These are phyloP conservation scores for Umbilicus rupestris DNA, from an alignment of 164 flowering plant species.

Conservation along the genomic window DNA sequence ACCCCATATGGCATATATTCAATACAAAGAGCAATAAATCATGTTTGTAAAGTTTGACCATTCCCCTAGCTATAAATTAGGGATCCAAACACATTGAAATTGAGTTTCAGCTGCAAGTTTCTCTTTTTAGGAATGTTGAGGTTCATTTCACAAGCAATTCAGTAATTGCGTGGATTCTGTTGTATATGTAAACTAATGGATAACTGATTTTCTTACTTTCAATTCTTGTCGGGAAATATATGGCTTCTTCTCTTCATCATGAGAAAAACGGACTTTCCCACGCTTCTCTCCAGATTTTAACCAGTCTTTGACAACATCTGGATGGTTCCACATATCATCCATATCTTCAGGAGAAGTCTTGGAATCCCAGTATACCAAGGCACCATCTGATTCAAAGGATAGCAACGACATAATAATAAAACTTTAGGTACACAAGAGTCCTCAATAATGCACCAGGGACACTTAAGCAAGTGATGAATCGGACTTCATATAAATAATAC, in stretches of 20 bases:
- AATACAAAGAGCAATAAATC: too few relatives aligned
- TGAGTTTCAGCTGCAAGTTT: too few relatives aligned
- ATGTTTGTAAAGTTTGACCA: too few relatives aligned
- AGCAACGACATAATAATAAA: background rate
- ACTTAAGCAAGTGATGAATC: background rate
- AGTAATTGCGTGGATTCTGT: too few relatives aligned
- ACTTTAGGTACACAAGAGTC: background rate
- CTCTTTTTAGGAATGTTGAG: too few relatives aligned
- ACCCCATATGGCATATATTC: too few relatives aligned
- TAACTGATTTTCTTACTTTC: slow-evolving; percentile 31
- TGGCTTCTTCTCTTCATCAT: slow-evolving; percentile 51
- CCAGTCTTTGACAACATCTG: slow-evolving; percentile 66
- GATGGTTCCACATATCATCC: slow-evolving; percentile 75
- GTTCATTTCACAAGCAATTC: too few relatives aligned
- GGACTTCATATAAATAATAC: background rate
- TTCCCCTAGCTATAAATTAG: too few relatives aligned
- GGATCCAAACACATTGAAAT: too few relatives aligned
- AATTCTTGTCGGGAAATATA: slow-evolving; percentile 71
- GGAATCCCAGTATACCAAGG: slow-evolving; percentile 56
- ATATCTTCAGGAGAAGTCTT: slow-evolving; percentile 69
- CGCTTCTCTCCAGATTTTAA: slow-evolving; percentile 55
- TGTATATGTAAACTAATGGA: too few relatives aligned
- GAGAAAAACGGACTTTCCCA: slow-evolving; percentile 71
- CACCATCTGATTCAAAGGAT: slow-evolving; percentile 20
- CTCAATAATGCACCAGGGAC: background rate